phyloP scores from a whole-genome alignment of 805 yeast species.

The Saturnispora silvae region DNA sequence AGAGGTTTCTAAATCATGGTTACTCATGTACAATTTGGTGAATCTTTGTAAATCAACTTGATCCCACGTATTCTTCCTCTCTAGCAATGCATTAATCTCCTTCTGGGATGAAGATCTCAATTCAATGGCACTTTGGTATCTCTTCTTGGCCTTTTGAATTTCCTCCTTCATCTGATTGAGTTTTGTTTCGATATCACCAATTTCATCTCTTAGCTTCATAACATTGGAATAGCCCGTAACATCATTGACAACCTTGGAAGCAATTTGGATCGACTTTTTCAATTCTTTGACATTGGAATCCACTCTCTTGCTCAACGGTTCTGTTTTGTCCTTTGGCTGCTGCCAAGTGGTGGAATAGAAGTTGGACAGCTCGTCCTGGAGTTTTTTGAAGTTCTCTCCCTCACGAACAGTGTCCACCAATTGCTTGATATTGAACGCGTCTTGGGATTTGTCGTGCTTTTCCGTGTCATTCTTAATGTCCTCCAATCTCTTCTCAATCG shows the following conservation, averaged over 20 bases:
- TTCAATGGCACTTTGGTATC: constrained; percentile 51
- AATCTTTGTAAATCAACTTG: constrained; percentile 72
- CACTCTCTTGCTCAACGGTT: constrained; percentile 32
- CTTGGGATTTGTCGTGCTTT: not conserved
- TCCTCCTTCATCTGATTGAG: constrained; percentile 37
- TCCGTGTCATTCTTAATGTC: constrained; percentile 4
- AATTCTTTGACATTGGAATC: constrained; percentile 43
- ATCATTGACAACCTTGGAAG: constrained; percentile 68
- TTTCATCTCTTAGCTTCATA: constrained; percentile 55
- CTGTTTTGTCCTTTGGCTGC: constrained; percentile 23
- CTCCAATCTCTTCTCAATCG: not conserved
- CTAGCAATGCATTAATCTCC: constrained; percentile 77
- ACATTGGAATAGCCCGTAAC: constrained; percentile 85
- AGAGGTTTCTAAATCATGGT: constrained; percentile 57
- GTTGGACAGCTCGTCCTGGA: constrained; percentile 23
- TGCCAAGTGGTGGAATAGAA: constrained; percentile 20
- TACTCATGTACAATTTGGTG: constrained; percentile 70
- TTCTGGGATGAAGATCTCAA: constrained; percentile 62
- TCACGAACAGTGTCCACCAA: constrained; percentile 21
- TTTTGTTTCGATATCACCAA: constrained; percentile 44
- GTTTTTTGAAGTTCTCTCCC: constrained; percentile 25
- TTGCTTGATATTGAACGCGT: constrained; percentile 12
- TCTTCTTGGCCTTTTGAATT: constrained; percentile 38
- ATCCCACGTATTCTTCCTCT: constrained; percentile 77
- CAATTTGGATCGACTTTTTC: constrained; percentile 46